A percentile compares a stretch with the other conserved stretches of the same genome.
phyloP scores from a whole-genome alignment of 208 protist species.

The Crithidia thermophila region DNA sequence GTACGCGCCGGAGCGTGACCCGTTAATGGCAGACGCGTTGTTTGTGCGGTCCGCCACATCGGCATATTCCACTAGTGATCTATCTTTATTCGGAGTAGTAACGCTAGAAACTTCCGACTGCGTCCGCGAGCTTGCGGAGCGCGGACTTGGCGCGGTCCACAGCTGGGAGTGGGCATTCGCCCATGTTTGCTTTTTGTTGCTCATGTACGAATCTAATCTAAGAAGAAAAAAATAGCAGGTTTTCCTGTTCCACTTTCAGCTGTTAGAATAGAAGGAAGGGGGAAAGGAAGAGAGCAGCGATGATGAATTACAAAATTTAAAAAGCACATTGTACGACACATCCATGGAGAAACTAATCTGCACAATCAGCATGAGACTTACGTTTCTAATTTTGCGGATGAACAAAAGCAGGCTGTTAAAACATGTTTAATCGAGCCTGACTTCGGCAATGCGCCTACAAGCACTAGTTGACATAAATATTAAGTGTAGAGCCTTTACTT shows the following conservation, averaged over 20 bases:
- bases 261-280: neutral
- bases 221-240: neutral
- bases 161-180: constrained; percentile 37
- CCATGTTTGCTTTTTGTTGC: constrained; percentile 33
- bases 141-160: constrained; percentile 23
- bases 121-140: constrained; percentile 21
- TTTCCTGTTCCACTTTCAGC: no score
- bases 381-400: no score
- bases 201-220: constrained; percentile 11
- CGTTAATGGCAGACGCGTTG: neutral
- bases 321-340: neutral
- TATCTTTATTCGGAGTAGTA: constrained; percentile 34
- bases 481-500: no score
- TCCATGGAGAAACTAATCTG: no score
- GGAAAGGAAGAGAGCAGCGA: constrained; percentile 2
- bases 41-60: neutral
- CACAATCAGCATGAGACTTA: no score
- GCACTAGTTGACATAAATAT: no score
- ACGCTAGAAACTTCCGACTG: constrained; percentile 35
- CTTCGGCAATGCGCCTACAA: no score
- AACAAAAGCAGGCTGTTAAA: no score
- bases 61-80: constrained; percentile 30
- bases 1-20: neutral
- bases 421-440: no score
- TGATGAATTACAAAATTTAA: neutral